A percentile compares a stretch with the other conserved stretches of the same genome.
phyloP scores from a whole-genome alignment of 2,329 filamentous ascomycete genomes.

The Colletotrichum sp. region DNA sequence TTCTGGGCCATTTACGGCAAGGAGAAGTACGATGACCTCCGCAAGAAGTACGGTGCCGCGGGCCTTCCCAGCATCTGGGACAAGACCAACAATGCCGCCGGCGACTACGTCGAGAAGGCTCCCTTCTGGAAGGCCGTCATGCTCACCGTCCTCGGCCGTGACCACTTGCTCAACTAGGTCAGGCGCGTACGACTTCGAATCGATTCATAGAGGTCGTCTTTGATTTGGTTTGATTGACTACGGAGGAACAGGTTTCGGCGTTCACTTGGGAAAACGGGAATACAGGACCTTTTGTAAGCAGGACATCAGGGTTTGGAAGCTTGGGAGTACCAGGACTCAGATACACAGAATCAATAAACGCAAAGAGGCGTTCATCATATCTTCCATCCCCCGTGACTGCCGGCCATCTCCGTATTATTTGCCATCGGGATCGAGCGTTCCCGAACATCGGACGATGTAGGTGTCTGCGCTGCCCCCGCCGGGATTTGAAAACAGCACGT shows the following conservation, averaged over 20 bases:
- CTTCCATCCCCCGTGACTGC: neutral
- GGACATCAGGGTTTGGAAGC: neutral
- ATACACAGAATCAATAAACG: neutral
- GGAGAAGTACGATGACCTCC: slow-evolving; percentile 60
- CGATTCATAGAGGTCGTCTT: neutral
- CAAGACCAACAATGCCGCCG: slow-evolving; percentile 56
- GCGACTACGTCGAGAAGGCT: neutral
- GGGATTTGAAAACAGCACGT: slow-evolving; percentile 9
- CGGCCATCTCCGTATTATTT: neutral
- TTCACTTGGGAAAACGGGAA: neutral
- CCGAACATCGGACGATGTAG: slow-evolving; percentile 7
- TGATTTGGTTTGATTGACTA: neutral
- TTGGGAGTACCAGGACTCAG: neutral
- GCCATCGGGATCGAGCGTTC: neutral
- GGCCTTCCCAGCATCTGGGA: slow-evolving; percentile 69
- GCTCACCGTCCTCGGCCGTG: neutral
- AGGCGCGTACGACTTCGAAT: neutral
- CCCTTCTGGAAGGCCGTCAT: neutral
- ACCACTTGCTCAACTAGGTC: neutral
- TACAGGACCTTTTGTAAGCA: neutral
- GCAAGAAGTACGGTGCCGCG: slow-evolving; percentile 62
- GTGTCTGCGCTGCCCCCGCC: neutral
- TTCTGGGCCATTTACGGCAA: slow-evolving; percentile 71
- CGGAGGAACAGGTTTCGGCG: neutral
- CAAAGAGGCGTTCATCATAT: neutral